Evolutionary conservation across 2,329 filamentous ascomycete genomes (phyloP), one percentile per base, ranked within the genome.

Genomic region (Dothistroma septosporum): DNA sequence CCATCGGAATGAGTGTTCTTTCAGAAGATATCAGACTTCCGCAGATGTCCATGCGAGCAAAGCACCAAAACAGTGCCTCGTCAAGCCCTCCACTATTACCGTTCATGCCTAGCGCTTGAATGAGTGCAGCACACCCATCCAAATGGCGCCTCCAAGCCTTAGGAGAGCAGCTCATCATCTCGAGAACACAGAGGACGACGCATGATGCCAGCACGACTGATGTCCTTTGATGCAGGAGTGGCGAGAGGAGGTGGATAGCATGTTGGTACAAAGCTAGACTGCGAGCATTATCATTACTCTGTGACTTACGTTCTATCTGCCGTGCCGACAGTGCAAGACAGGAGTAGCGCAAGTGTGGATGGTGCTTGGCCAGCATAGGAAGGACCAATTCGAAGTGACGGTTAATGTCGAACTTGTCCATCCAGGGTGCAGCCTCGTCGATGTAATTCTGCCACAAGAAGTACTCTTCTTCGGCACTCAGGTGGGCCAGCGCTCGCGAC

Each of bases 31-130:
- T 84, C 14, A 85, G 75, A 2, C 80, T 80, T 37, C 80, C 81
- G 61, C 82, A 84, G 2, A 83, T 66, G 66, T 85, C 83, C 81
- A 85, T 85, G 48, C 83, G 76, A 0, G 80, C 82, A 66, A 83
- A 85, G 64, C 81, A 84, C 82, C 82, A 85, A 63, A 85, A 85
- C 0, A 85, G 74, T 0, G 82, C 82, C 64, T 83, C 80, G 7
- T 81, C 70, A 19, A 84, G 67, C 0, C 82, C 82, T 2, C 80
- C 79, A 6, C 76, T 75, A 3, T 82, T 77, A 0, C 83, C 83
- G 41, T 81, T 77, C 5, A 85, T 80, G 1, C 76, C 77, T 59
- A 80, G 78, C 1, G 80, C 77, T 61, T 80, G 77, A 22, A 85
- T 79, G 1, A 85, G 69, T 1, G 80, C 77, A 0, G 83, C 82